Base-by-base conservation (phyloP, 2,329 filamentous ascomycete genomes). In the Fusarium stilboides region DNA sequence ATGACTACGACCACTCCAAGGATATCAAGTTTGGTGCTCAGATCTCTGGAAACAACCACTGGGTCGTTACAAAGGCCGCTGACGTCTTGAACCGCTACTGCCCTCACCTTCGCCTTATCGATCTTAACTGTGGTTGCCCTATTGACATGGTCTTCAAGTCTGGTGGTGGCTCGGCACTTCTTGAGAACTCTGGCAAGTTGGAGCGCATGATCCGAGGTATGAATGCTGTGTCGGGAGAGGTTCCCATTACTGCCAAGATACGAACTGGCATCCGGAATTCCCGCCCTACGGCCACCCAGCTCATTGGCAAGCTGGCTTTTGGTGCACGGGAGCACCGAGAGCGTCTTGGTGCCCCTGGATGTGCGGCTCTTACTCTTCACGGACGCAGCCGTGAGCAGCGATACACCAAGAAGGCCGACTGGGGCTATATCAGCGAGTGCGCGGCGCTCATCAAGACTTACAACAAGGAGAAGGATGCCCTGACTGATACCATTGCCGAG, bases 181-280 rank as follows among this genome's bases (percentile, higher is more conserved):
- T 99, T n/a, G 96, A 99, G 75, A 86, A 91, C 55, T 92, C 89
- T 31, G 89, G 89, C 60, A 98, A 98, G 81, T 83, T 99, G 50
- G 94, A 98, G 80, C 95, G 95, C 80, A 98, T 98, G 81, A 86
- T 99, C 43, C 89, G 94, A 68, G 96, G 96, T 72, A 99, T 99
- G 96, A 98, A 97, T 77, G 88, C 90, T 42, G 93, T 98, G 13
- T 97, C 94, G 5, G 91, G 92, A 43, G 92, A 97, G 74, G 90
- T 97, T 26, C 96, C 96, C 22, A 94, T 99, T 75, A 97, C 94
- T 1, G 92, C 93, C 73, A 99, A 99, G 84, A 94, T 99, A 73
- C 90, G 96, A 63, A 98, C 92, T 83, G 96, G 96, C 46, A 94
- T 96, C 26, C 91, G 89, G 74, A 93, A 94, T 78, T 90, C 88